Evolutionary conservation across 2,329 filamentous ascomycete genomes (phyloP), one percentile per base, ranked within the genome.

Genomic region (Cyanodermella asteris): DNA sequence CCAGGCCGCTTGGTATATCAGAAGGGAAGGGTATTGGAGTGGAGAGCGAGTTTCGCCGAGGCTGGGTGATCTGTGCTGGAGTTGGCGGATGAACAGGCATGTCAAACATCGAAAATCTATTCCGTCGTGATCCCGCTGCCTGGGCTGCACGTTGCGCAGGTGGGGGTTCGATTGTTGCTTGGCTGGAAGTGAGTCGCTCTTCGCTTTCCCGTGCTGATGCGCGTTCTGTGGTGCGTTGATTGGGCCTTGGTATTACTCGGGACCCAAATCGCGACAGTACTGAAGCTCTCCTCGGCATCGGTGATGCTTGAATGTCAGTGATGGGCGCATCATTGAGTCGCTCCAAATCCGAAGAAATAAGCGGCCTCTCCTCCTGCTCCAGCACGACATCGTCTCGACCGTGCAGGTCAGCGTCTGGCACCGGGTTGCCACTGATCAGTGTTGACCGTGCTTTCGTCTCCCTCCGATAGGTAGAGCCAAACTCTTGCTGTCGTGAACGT

Each of bases 261-360:
- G 54, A 55, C 9, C 53, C 51, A 21, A 59, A 38, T 19, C 55
- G 43, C 25, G 53, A 57, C 46, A 59, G 53, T 9, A 52, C 47
- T 4, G 53, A 56, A 30, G 50, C 51, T 29, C 51, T 44, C 34
- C 50, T 45, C 17, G 45, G 38, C 26, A 46, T 41, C 31, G 38
- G 51, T 37, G 29, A 43, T 36, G 34, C 45, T 28, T 34, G 49
- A 31, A 16, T 44, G 37, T 29, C 42, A 24, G 38, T 36, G 16
- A 37, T 33, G 7, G 32, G 27, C 12, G 31, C 31, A 27, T 36
- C 35, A 17, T 27, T 22, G 29, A 38, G 41, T 20, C 45, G 44
- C 10, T 41, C 38, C 17, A 45, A 36, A 16, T 36, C 35, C 14
- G 36, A 28, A 23, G 44, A 42, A 28, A 44, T 36, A 21, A 50